phyloP scores from a whole-genome alignment of 805 yeast species.

The Tetrapisispora fleetii region DNA sequence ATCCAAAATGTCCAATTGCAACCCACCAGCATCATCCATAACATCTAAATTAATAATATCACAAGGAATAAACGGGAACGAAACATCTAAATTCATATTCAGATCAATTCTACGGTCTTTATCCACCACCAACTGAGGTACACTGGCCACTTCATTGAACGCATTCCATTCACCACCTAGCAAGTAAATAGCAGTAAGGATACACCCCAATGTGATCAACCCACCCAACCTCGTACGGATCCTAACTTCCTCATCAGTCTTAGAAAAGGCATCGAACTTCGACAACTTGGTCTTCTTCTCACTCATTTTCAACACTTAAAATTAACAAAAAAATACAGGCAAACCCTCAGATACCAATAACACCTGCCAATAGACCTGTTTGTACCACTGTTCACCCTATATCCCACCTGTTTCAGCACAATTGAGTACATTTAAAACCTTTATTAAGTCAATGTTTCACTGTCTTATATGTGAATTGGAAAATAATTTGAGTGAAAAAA shows the following conservation, averaged over 20 bases:
- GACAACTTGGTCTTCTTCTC: conserved; percentile 23
- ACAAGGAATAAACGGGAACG: conserved; percentile 82
- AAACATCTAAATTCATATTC: conserved; percentile 69
- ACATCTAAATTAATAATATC: conserved; percentile 72
- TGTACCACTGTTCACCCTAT: no score
- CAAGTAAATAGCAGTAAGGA: conserved; percentile 49
- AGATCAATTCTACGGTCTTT: conserved; percentile 64
- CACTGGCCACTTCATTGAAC: conserved; percentile 53
- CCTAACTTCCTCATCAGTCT: conserved; percentile 87
- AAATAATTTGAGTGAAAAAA: no score
- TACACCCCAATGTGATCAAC: conserved; percentile 65
- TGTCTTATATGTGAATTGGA: no score
- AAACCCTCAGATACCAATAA: no score
- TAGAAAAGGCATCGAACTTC: conserved; percentile 78
- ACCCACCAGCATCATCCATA: conserved; percentile 80
- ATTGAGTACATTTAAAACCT: no score
- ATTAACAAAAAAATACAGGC: no score
- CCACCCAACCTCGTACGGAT: conserved; percentile 88
- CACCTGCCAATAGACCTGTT: no score
- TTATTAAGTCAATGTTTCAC: no score
- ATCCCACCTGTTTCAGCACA: no score
- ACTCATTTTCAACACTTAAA: not conserved
- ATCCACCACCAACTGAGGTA: conserved; percentile 85
- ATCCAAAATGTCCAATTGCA: conserved; percentile 58
- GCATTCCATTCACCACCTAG: conserved; percentile 67